Percentiles rank a stretch among this genome's conserved stretches.
Evolutionary conservation across 139 green algal species (phyloP).

Genomic region (Tetradesmus obliquus): DNA sequence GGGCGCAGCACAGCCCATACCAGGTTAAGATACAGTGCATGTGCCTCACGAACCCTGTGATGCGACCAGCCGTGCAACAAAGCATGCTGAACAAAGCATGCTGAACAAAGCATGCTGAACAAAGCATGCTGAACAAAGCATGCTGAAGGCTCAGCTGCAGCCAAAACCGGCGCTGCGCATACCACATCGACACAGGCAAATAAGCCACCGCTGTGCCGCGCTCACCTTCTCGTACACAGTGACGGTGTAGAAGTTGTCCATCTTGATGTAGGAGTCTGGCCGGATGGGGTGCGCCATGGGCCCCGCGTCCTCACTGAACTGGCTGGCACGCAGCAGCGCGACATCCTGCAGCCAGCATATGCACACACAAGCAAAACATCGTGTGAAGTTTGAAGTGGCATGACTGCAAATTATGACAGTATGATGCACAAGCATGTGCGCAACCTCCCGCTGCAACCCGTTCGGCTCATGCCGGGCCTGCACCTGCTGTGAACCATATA

Average conservation of each 20-base stretch:
- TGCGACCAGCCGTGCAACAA: too few relatives aligned
- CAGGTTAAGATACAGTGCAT: background rate
- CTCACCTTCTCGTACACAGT: constrained; percentile 89
- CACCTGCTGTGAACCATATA: too few relatives aligned
- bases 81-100: too few relatives aligned
- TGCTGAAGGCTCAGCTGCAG: too few relatives aligned
- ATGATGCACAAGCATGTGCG: background rate
- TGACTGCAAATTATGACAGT: background rate
- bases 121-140: too few relatives aligned
- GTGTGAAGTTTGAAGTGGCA: background rate
- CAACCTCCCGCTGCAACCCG: background rate
- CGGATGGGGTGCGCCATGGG: constrained; percentile 98
- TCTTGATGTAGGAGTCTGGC: constrained; percentile 98
- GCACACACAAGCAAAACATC: background rate
- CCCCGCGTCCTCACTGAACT: constrained; percentile 96
- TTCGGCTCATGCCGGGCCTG: too few relatives aligned
- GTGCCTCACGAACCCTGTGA: background rate
- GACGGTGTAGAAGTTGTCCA: constrained; percentile 99
- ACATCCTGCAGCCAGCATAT: constrained; percentile 65
- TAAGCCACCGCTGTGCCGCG: background rate
- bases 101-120: too few relatives aligned
- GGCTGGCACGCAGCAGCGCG: constrained; percentile 70
- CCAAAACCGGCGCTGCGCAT: too few relatives aligned
- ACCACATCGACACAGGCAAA: background rate
- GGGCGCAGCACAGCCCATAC: background rate